A percentile compares a stretch with the other conserved stretches of the same genome.
These are phyloP conservation scores for Beauveria varroae DNA, from an alignment of 2,329 filamentous ascomycete genomes.

Conservation along the genomic window DNA sequence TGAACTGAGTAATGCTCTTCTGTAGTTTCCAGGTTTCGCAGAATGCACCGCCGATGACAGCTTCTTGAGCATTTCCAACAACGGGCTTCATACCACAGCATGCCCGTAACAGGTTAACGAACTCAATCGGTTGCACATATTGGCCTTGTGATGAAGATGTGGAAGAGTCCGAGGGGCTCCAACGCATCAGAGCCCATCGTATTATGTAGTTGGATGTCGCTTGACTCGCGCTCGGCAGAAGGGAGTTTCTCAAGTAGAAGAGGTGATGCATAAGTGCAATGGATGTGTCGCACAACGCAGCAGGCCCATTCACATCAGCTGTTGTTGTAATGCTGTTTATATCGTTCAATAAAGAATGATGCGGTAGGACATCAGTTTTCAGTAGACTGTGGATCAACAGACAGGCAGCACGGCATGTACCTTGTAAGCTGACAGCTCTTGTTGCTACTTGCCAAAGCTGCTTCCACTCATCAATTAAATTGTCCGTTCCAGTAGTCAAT, in stretches of 20 bases:
- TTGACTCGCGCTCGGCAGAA: constrained; percentile 61
- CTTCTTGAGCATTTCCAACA: constrained; percentile 21
- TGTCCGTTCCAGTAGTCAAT: constrained; percentile 25
- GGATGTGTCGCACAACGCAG: constrained; percentile 70
- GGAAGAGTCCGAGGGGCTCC: constrained; percentile 52
- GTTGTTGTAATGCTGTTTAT: constrained; percentile 66
- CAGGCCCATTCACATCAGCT: constrained; percentile 75
- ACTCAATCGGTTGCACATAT: constrained; percentile 56
- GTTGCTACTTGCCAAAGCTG: constrained; percentile 69
- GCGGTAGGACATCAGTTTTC: constrained; percentile 56
- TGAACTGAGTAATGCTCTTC: constrained; percentile 34
- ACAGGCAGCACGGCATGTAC: constrained; percentile 70
- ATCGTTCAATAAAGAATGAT: constrained; percentile 59
- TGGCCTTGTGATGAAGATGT: neutral
- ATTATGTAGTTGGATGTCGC: constrained; percentile 64
- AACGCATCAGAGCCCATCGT: constrained; percentile 74
- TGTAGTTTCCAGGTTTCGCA: constrained; percentile 41
- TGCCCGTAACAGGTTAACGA: constrained; percentile 61
- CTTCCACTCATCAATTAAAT: constrained; percentile 48
- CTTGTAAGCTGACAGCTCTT: constrained; percentile 61
- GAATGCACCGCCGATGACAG: constrained; percentile 40
- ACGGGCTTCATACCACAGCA: constrained; percentile 51
- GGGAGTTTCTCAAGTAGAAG: constrained; percentile 56
- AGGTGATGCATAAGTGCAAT: constrained; percentile 64
- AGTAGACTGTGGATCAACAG: constrained; percentile 64